Conservation (phyloP, 306 rosid genomes). For the Acacia crassicarpa region DNA sequence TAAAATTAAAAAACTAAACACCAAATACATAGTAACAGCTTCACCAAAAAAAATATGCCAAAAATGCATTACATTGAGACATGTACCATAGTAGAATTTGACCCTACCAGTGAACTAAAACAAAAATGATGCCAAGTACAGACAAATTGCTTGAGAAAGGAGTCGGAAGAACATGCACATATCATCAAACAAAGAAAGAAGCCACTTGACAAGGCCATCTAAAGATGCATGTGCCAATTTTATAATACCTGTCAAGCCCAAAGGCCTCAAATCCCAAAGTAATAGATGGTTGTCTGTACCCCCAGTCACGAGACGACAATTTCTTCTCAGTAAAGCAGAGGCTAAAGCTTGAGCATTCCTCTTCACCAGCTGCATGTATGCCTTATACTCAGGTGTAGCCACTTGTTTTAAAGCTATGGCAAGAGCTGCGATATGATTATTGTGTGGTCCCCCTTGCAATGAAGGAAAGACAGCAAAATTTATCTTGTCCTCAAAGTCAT, state of each 20-base stretch:
- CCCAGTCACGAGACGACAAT: slow-evolving; percentile 83
- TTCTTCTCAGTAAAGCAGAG: slow-evolving; percentile 73
- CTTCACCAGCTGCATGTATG: slow-evolving; percentile 95
- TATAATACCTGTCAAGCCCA: slow-evolving; percentile 80
- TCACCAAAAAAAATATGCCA: background rate
- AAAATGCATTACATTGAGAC: background rate
- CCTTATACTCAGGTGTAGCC: slow-evolving; percentile 80
- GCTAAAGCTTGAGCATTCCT: slow-evolving; percentile 89
- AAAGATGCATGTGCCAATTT: background rate
- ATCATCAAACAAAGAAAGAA: slow-evolving; percentile 18
- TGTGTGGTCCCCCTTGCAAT: slow-evolving; percentile 98
- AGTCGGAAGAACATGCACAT: background rate
- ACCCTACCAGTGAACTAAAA: background rate
- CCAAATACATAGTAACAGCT: background rate
- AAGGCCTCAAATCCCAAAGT: slow-evolving; percentile 94
- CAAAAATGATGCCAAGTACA: background rate
- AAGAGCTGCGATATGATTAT: slow-evolving; percentile 96
- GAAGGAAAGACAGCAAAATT: slow-evolving; percentile 94
- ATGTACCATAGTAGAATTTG: background rate
- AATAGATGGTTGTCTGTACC: slow-evolving; percentile 95
- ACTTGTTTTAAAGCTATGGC: slow-evolving; percentile 94
- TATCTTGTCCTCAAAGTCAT: slow-evolving; percentile 89
- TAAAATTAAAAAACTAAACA: background rate
- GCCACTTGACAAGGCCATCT: slow-evolving; percentile 5
- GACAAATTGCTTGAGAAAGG: slow-evolving; percentile 10